Evolutionary conservation across 23 red algal species (phyloP), one percentile per base, ranked within the genome.

Genomic region (Agarophyton chilense): DNA sequence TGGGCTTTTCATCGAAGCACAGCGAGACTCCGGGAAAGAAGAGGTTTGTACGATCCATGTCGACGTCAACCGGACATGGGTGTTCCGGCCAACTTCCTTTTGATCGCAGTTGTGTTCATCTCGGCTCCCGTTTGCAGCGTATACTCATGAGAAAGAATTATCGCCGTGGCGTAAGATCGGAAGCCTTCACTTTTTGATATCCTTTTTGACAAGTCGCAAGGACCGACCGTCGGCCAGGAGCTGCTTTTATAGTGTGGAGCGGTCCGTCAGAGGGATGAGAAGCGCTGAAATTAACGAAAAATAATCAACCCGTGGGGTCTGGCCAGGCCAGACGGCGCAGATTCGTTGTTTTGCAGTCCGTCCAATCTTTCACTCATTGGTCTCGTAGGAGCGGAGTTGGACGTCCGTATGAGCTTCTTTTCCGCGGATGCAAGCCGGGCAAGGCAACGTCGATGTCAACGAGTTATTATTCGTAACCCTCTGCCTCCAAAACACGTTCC

Each of bases 111-210:
- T 32, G 61, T 72, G 44, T 86, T 72, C 26, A 24, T 86, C 82
- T 86, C 43, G 82, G 82, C 82, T 86, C 64, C 60, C 82, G 46
- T 51, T 72, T 86, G 60, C 60, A 71, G 60, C 41, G 64, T 46
- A 36, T 35, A 67, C 82, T 55, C 45, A 86, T 71, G 34, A 11
- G 35, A 18, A 17, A 32, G 40, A 42, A 44, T 72, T 53, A n/a
- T 35, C 40, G 47, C 82, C 82, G 82, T 86, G 82, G 65, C 82
- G 82, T 70, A 86, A 36, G 65, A 65, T 74, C 35, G 82, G 82
- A 45, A 86, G 82, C 82, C 82, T 58, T 52, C 44, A 63, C 82
- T 86, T 86, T 86, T 71, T 66, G 64, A 71, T 71, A 63, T 86
- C n/a, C 82, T 64, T 58, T 80, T 57, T 33, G 19, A 16, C 76